Percentiles rank a stretch among this genome's conserved stretches.
Evolutionary conservation across 164 flowering plant species (phyloP).

Genomic region (Cinnamomum chago): DNA sequence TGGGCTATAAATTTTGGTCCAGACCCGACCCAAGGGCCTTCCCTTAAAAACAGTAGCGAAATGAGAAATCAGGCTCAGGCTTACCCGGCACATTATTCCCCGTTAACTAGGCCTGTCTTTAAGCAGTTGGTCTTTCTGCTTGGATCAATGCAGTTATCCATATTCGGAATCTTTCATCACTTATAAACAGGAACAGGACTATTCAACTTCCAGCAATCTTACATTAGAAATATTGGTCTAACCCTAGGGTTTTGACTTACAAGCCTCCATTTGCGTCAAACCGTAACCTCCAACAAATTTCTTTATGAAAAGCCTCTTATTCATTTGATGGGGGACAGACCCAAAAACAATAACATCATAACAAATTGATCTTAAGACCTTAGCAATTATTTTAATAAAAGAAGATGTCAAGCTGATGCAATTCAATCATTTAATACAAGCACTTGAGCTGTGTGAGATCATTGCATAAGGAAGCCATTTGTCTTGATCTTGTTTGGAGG

Average conservation of each 20-base stretch:
- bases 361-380: background rate
- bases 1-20: too few species aligned
- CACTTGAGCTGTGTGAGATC: background rate
- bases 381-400: background rate
- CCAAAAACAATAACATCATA: too few species aligned
- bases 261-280: constrained; percentile 12
- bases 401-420: constrained; percentile 7
- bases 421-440: constrained; percentile 1
- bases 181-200: background rate
- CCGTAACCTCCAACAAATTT: constrained; percentile 3
- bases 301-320: background rate
- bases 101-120: constrained; percentile 11
- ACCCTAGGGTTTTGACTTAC: constrained; percentile 11
- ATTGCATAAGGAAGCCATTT: constrained; percentile 16
- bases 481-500: constrained; percentile 6
- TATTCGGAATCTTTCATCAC: background rate
- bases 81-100: too few species aligned
- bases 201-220: background rate
- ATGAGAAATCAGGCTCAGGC: too few species aligned
- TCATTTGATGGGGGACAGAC: too few species aligned
- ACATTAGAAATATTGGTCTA: background rate
- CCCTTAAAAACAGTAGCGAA: too few species aligned
- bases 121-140: constrained; percentile 6
- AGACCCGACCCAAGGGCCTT: too few species aligned
- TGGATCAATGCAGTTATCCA: constrained; percentile 7